Conservation (phyloP, 305 asterid species). For the Fraxinus floribunda region DNA sequence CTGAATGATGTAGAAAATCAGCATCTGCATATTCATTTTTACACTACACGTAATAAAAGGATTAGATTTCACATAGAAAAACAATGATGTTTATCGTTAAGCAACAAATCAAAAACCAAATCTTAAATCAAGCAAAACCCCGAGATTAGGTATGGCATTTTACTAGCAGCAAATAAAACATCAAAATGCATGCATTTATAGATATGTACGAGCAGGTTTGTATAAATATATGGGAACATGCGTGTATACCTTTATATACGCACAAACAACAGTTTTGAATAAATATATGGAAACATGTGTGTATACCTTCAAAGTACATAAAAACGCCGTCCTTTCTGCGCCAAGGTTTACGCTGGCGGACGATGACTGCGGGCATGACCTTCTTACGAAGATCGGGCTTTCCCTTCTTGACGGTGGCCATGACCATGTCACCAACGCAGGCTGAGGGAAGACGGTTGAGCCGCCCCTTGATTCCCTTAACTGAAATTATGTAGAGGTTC, state of each 20-base stretch:
- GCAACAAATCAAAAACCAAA: not conserved
- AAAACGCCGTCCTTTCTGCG: slow-evolving; percentile 3
- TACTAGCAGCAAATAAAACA: not conserved
- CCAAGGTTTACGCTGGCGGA: not conserved
- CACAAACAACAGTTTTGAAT: not conserved
- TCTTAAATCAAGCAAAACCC: not conserved
- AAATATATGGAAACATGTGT: not conserved
- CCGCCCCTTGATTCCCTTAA: slow-evolving; percentile 3
- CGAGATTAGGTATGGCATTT: not conserved
- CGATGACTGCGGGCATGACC: too few species aligned
- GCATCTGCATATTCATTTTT: not conserved
- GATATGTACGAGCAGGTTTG: not conserved
- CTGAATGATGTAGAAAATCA: not conserved
- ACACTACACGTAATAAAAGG: not conserved
- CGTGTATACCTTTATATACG: not conserved
- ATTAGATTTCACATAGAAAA: not conserved
- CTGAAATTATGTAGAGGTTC: not conserved
- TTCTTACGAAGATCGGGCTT: not conserved
- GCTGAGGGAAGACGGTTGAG: not conserved
- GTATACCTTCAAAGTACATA: not conserved
- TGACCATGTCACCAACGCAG: not conserved
- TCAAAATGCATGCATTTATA: not conserved
- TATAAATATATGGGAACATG: not conserved
- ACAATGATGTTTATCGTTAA: not conserved
- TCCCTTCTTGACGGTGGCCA: slow-evolving; percentile 4